Evolutionary conservation across 441 rosid genomes (phyloP).

Genomic region (Arabidopsis lyrata): DNA sequence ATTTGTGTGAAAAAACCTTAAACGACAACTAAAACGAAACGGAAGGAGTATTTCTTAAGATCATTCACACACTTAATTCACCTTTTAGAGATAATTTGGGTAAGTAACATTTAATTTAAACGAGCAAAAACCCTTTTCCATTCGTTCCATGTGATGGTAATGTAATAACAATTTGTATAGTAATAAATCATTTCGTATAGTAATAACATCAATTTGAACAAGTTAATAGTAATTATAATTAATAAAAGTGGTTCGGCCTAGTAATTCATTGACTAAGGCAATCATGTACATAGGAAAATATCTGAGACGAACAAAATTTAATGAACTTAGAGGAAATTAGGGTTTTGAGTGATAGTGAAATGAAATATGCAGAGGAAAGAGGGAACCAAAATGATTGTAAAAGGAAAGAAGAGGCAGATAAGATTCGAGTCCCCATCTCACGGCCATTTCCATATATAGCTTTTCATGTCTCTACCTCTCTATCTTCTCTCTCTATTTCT

Average conservation of each 20-base stretch:
- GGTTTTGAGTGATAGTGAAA: constrained; percentile 29
- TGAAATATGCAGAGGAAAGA: constrained; percentile 39
- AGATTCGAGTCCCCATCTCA: constrained; percentile 51
- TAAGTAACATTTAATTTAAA: too few relatives aligned
- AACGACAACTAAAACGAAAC: too few relatives aligned
- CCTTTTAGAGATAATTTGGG: too few relatives aligned
- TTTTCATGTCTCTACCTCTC: constrained; percentile 57
- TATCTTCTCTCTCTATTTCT: constrained; percentile 45
- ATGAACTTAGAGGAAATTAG: constrained; percentile 16
- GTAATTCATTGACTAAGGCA: too few relatives aligned
- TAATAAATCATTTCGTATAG: background rate
- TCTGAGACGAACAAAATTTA: background rate
- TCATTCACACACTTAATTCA: background rate
- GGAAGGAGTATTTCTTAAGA: too few relatives aligned
- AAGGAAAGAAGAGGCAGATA: constrained; percentile 50
- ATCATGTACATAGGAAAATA: too few relatives aligned
- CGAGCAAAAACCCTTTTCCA: background rate
- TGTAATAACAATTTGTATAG: too few relatives aligned
- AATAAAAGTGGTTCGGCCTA: constrained; percentile 1
- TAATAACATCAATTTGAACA: background rate
- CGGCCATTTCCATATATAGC: constrained; percentile 46
- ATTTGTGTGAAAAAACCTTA: too few relatives aligned
- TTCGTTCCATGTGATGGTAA: background rate
- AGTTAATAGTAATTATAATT: background rate
- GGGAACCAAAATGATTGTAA: constrained; percentile 60